Evolutionary conservation across 768 basidiomycete species (phyloP), one percentile per base, ranked within the genome.

Genomic region (Leucocoprinus birnbaumii): DNA sequence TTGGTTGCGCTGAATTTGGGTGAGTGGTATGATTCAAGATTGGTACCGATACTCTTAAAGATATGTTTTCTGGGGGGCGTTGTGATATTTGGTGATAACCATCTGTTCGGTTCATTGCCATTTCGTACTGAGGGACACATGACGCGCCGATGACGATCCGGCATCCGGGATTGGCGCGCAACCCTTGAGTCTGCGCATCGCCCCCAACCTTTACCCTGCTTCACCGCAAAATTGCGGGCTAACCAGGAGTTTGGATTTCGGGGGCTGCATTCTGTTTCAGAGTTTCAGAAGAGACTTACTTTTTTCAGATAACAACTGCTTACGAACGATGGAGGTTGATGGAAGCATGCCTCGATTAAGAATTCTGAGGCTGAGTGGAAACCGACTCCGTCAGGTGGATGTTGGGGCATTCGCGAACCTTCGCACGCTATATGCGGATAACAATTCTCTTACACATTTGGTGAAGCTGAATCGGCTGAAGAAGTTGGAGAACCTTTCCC

Each of bases 371-470:
- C 73, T 88, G 49, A 94, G 89, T 75, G 82, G 84, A 65, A 99
- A 99, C 72, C 79, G 83, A 37, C 70, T 99, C 60, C 70, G 77
- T 48, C 67, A 73, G 55, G 76, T 99, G 53, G 78, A 92, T 63
- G 79, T 80, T 60, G 77, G 77, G 31, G 70, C 75, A 34, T 82
- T 90, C 66, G 74, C 82, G 2, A 86, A 84, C 68, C 71, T 98
- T 63, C 84, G 94, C 60, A 96, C 91, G 66, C 81, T 99, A 13
- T 98, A 97, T 68, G 84, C 90, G 69, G 97, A 99, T 76, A 86
- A 87, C 68, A 96, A 97, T 66, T 68, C 69, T 38, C 75, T 91
- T 27, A 71, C 67, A 27, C 65, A 72, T 45, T 66, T 89, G 48
- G 68, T 63, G 44, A 82, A 81, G 67, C 65, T 82, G 63, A 77